Evolutionary conservation across 2,329 filamentous ascomycete species (phyloP), one percentile per base, ranked within the genome.

Genomic region (Pseudogymnoascus sp.): DNA sequence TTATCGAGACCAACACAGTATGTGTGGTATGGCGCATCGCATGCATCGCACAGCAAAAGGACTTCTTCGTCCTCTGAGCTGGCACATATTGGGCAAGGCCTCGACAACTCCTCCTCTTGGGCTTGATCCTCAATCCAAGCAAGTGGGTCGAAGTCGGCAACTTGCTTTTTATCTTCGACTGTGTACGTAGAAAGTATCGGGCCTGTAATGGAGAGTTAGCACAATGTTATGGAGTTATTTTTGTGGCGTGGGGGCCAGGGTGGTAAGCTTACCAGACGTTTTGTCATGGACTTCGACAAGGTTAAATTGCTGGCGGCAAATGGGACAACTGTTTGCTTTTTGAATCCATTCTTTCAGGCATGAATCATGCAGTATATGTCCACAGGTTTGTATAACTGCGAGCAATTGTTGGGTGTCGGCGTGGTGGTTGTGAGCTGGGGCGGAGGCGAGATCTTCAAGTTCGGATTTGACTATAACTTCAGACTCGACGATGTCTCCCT

Each of bases 261-360:
- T 64, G 62, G 65, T 63, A 52, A 63, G 80, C 84, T 77, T 83
- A 94, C 91, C 91, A 80, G 91, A 89, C 71, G 92, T 78, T 68
- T 82, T 85, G 72, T 89, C 85, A 74, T 89, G 89, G 65, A 99
- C 86, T 73, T 94, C 86, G 68, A 99, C 92, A 69, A 88, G 78
- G 76, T 97, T 93, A 79, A 99, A 97, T 66, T 83, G 86, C 70
- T 91, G 89, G 68, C 94, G 90, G 77, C 94, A 99, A 75, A 99
- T 96, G 52, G 94, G 94, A 75, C 94, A 99, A 73, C 92, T 97
- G 77, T 97, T 99, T 66, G 94, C 93, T 74, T 95, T 89, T 76
- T 95, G 91, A 52, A 93, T 91, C 94, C 94, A 99, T 69, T 92
- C 91, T 69, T 89, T 89, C 68, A 99, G 82, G 75, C 94, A 99